Percentiles rank a stretch among this genome's conserved stretches.
These are phyloP conservation scores for Tardiomyces depauwii DNA, from an alignment of 1,139 yeast species.

Conservation along the genomic window DNA sequence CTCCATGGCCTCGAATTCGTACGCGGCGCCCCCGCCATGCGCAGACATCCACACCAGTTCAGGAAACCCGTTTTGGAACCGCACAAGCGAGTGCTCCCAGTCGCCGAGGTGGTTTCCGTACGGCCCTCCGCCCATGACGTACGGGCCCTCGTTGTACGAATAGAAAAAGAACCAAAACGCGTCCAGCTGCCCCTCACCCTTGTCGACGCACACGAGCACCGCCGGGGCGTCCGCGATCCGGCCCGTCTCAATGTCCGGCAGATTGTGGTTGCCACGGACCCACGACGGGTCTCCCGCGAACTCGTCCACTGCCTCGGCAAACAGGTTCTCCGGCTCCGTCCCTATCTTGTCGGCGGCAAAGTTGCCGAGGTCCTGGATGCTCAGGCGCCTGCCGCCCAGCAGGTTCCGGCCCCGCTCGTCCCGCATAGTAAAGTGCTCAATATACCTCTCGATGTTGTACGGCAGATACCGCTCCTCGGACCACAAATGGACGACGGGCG, in stretches of 20 bases:
- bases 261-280: conserved; percentile 63
- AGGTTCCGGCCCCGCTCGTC: conserved; percentile 4
- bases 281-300: conserved; percentile 72
- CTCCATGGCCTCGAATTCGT: conserved; percentile 62
- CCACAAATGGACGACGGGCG: conserved; percentile 74
- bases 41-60: conserved; percentile 97
- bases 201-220: conserved; percentile 70
- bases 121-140: conserved; percentile 95
- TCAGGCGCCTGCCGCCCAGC: conserved; percentile 12
- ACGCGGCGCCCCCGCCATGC: conserved; percentile 95
- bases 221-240: conserved; percentile 70
- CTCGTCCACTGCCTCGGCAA: conserved; percentile 56
- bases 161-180: conserved; percentile 96
- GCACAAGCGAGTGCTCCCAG: conserved; percentile 91
- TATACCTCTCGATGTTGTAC: conserved; percentile 63
- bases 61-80: conserved; percentile 75
- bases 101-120: conserved; percentile 96
- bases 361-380: conserved; percentile 12
- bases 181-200: conserved; percentile 88
- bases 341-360: conserved; percentile 4
- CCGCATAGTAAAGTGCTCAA: conserved; percentile 41
- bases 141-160: conserved; percentile 90
- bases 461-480: conserved; percentile 86
- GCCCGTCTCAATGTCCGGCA: conserved; percentile 65
- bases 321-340: conserved; percentile 27